Evolutionary conservation across 768 basidiomycete species (phyloP).

Genomic region (Holtermannia corniformis): DNA sequence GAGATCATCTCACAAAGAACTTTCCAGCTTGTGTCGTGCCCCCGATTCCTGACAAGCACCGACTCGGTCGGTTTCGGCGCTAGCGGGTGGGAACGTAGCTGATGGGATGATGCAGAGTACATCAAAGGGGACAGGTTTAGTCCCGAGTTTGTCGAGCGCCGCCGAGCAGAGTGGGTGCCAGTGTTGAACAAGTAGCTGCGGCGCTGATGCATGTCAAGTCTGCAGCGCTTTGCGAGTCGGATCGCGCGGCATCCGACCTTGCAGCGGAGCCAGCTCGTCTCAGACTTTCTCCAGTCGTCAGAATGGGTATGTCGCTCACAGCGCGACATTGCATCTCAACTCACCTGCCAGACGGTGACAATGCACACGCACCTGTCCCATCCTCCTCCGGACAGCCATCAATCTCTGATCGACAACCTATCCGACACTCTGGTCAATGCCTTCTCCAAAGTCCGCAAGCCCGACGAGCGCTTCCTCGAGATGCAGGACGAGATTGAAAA

Average conservation of each 20-base stretch:
- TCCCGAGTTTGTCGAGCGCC: conserved; percentile 89
- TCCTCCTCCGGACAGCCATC: conserved; percentile 53
- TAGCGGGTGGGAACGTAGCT: neutral
- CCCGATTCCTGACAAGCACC: conserved; percentile 90
- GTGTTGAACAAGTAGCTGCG: conserved; percentile 4
- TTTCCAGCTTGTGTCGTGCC: conserved; percentile 98
- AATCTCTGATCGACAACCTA: conserved; percentile 80
- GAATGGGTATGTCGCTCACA: conserved; percentile 72
- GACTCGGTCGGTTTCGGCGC: conserved; percentile 59
- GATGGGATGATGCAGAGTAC: conserved; percentile 61
- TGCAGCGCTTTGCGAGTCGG: conserved; percentile 85
- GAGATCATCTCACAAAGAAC: conserved; percentile 75
- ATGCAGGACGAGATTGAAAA: conserved; percentile 91
- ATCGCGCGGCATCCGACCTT: conserved; percentile 88
- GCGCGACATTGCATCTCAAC: neutral
- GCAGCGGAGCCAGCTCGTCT: conserved; percentile 79
- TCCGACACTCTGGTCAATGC: conserved; percentile 95
- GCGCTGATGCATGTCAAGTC: conserved; percentile 46
- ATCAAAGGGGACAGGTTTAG: conserved; percentile 96
- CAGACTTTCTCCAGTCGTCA: conserved; percentile 88
- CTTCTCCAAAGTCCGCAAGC: conserved; percentile 89
- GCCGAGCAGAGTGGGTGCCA: conserved; percentile 66
- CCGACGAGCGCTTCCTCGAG: conserved; percentile 84
- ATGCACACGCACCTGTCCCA: conserved; percentile 96
- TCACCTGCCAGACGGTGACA: conserved; percentile 62